Evolutionary conservation across 495 filamentous ascomycete genomes (phyloP), one percentile per base, ranked within the genome.

Genomic region (Aspergillus nidulans): DNA sequence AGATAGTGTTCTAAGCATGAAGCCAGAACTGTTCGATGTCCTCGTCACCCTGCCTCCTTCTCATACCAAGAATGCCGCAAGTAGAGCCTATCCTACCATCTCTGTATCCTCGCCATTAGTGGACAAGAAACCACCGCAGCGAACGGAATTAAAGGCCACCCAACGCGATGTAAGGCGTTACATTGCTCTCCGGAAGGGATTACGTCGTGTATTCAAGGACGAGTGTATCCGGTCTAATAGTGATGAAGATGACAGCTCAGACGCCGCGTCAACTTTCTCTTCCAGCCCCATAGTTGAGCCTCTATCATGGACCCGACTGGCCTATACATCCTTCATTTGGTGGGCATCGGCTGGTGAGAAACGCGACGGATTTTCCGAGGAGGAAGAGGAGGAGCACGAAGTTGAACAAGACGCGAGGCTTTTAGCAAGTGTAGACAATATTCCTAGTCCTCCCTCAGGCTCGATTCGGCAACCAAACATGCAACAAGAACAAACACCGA

Each of bases 281-380:
- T 73, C 74, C 25, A 74, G 71, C 46, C 49, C 71, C 28, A 76
- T 91, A 21, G 80, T 88, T 41, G 91, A 96, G 60, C 85, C 90
- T 0, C 75, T 85, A 34, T 88, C 86, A n/a, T 97, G 92, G 94
- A 77, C 90, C 0, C 88, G 89, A 6, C 80, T 96, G 12, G 92
- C 92, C 8, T 97, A 97, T 65, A 83, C 81, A 23, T 86, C 88
- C 4, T 96, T 97, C 75, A 92, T 97, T 73, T 98, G 92, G 92
- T 98, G 94, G 94, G 94, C 94, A 0, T 92, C 90, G 1, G 94
- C 94, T 1, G 94, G 94, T 44, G 94, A 97, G 69, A 84, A 88
- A 66, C 79, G 85, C 2, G 79, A 82, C 20, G 74, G 64, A 18
- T 61, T 75, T 21, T 65, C 68, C 5, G 69, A 77, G 55, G 72